These are phyloP conservation scores for Pythium graminicola DNA, from an alignment of 352 stramenopile species.

Conservation along the genomic window DNA sequence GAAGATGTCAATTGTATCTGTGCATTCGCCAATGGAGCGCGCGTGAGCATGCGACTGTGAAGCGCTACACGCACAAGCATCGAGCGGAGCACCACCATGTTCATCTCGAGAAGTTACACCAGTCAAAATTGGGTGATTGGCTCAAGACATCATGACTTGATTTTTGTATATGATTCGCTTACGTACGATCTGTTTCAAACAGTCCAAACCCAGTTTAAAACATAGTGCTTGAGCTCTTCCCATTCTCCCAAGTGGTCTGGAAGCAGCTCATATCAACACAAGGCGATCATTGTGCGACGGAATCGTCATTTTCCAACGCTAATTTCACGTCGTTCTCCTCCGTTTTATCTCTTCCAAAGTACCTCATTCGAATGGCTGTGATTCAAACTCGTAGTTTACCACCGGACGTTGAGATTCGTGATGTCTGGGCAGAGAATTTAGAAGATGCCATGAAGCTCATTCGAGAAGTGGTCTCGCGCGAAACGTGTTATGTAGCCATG, in stretches of 20 bases:
- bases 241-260: background rate
- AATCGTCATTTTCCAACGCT: background rate
- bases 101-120: background rate
- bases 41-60: conserved; percentile 6
- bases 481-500: conserved; percentile 98
- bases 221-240: background rate
- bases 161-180: background rate
- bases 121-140: background rate
- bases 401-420: conserved; percentile 88
- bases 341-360: background rate
- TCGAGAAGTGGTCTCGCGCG: conserved; percentile 92
- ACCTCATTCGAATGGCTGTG: conserved; percentile 17
- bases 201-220: background rate
- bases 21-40: background rate
- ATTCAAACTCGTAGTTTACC: conserved; percentile 43
- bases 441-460: conserved; percentile 95
- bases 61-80: conserved; percentile 8
- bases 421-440: conserved; percentile 92
- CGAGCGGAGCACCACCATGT: conserved; percentile 8
- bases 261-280: background rate
- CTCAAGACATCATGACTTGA: background rate
- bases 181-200: background rate
- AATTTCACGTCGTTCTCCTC: conserved; percentile 6
- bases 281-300: background rate
- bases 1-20: background rate